Conservation (phyloP, 345 rosid species). For the Hirschfeldia incana region DNA sequence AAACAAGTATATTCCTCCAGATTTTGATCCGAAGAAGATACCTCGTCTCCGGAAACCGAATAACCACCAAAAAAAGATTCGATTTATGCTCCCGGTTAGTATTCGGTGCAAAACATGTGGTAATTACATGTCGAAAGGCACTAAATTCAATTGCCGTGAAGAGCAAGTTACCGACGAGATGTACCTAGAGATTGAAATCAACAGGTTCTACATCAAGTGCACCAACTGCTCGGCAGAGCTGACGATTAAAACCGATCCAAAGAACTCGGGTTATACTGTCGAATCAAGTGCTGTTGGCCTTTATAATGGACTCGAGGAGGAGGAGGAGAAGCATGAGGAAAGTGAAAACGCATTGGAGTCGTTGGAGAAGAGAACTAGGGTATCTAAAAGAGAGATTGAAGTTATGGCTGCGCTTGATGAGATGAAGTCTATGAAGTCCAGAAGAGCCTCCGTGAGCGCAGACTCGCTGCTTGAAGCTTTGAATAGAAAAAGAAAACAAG, state of each 20-base stretch:
- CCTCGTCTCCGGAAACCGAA: slow-evolving; percentile 39
- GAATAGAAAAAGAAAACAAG: slow-evolving; percentile 53
- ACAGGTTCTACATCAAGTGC: slow-evolving; percentile 80
- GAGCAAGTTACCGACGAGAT: slow-evolving; percentile 66
- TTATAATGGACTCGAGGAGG: slow-evolving; percentile 43
- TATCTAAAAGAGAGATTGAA: slow-evolving; percentile 80
- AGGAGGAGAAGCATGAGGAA: slow-evolving; percentile 43
- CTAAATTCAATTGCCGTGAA: slow-evolving; percentile 74
- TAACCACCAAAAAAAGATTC: slow-evolving; percentile 61
- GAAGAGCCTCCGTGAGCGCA: slow-evolving; percentile 72
- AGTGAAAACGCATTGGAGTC: slow-evolving; percentile 68
- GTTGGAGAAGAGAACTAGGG: slow-evolving; percentile 64
- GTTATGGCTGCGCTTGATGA: slow-evolving; percentile 78
- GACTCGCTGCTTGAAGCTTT: slow-evolving; percentile 81
- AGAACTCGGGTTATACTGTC: slow-evolving; percentile 61
- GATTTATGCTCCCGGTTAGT: slow-evolving; percentile 85
- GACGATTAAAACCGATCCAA: slow-evolving; percentile 69
- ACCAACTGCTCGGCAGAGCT: slow-evolving; percentile 72
- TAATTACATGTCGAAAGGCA: slow-evolving; percentile 74
- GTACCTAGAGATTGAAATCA: slow-evolving; percentile 39
- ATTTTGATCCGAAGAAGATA: slow-evolving; percentile 72
- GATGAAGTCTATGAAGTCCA: slow-evolving; percentile 53
- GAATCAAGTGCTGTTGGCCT: slow-evolving; percentile 65
- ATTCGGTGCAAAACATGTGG: slow-evolving; percentile 75
- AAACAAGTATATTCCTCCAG: slow-evolving; percentile 78